A percentile compares a stretch with the other conserved stretches of the same genome.
These are phyloP conservation scores for Suhomyces panamericanus DNA, from an alignment of 1,139 yeast species.

Conservation along the genomic window DNA sequence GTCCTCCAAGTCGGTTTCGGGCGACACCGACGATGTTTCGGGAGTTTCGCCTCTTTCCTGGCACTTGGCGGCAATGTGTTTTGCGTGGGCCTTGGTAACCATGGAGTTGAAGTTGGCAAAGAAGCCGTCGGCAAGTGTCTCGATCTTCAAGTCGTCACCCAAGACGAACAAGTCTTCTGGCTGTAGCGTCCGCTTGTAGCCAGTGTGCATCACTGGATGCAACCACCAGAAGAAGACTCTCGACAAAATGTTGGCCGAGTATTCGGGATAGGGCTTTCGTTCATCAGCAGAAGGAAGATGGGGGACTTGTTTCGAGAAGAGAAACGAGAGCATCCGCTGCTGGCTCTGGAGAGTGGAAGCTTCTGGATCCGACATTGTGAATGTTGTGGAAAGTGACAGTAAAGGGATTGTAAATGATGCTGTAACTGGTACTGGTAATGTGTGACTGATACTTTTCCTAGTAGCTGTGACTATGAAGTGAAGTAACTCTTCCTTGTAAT, in stretches of 20 bases:
- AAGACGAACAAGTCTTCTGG: slow-evolving; percentile 46
- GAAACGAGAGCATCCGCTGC: slow-evolving; percentile 31
- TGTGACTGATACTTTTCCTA: too few relatives aligned
- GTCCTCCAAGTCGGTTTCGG: slow-evolving; percentile 28
- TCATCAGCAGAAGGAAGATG: slow-evolving; percentile 43
- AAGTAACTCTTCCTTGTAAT: too few relatives aligned
- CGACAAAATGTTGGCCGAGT: slow-evolving; percentile 36
- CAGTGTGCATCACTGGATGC: slow-evolving; percentile 46
- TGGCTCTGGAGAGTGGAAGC: slow-evolving; percentile 19
- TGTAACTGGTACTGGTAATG: too few relatives aligned
- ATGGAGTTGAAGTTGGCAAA: slow-evolving; percentile 23
- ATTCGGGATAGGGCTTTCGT: slow-evolving; percentile 37
- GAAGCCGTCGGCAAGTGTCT: slow-evolving; percentile 36
- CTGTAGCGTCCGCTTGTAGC: slow-evolving; percentile 51
- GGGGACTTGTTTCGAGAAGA: slow-evolving; percentile 37
- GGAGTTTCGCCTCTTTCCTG: slow-evolving; percentile 26
- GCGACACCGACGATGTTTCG: slow-evolving; percentile 20
- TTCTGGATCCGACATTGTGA: neutral
- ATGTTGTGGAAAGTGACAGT: too few relatives aligned
- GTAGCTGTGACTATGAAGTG: too few relatives aligned
- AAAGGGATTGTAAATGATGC: too few relatives aligned
- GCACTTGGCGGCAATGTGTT: slow-evolving; percentile 25
- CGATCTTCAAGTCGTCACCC: slow-evolving; percentile 39
- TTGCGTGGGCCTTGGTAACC: slow-evolving; percentile 20
- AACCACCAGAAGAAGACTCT: slow-evolving; percentile 52